phyloP scores from a whole-genome alignment of 805 yeast genomes.

The Lipomyces chichibuensis region DNA sequence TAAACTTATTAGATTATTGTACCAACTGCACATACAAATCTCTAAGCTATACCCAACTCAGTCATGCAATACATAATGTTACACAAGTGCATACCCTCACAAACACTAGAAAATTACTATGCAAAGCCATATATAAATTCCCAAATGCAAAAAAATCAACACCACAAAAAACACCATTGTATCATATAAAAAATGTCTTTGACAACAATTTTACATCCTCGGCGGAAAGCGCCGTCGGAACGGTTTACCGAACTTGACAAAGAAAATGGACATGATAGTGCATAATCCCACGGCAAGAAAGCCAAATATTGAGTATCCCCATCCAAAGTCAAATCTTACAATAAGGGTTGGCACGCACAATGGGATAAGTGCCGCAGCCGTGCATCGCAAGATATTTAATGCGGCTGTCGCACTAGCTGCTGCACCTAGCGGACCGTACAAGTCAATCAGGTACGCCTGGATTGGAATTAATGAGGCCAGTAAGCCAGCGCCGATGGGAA shows the following conservation, averaged over 20 bases:
- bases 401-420: conserved; percentile 36
- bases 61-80: neutral
- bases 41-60: neutral
- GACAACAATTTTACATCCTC: conserved; percentile 6
- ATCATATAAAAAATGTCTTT: no score
- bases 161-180: no score
- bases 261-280: conserved; percentile 20
- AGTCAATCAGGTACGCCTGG: conserved; percentile 33
- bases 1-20: no score
- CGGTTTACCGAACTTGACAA: conserved; percentile 24
- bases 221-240: conserved; percentile 29
- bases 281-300: conserved; percentile 26
- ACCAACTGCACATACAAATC: neutral
- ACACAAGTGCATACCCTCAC: neutral
- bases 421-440: conserved; percentile 32
- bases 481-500: conserved; percentile 31
- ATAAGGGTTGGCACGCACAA: conserved; percentile 28
- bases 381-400: conserved; percentile 28
- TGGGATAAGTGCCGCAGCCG: conserved; percentile 33
- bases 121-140: no score
- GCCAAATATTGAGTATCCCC: conserved; percentile 33
- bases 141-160: no score
- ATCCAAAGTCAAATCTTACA: conserved; percentile 24
- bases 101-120: no score
- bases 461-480: conserved; percentile 30